Evolutionary conservation across 805 yeast species (phyloP).

Genomic region (Starmerella lactis-condensi): DNA sequence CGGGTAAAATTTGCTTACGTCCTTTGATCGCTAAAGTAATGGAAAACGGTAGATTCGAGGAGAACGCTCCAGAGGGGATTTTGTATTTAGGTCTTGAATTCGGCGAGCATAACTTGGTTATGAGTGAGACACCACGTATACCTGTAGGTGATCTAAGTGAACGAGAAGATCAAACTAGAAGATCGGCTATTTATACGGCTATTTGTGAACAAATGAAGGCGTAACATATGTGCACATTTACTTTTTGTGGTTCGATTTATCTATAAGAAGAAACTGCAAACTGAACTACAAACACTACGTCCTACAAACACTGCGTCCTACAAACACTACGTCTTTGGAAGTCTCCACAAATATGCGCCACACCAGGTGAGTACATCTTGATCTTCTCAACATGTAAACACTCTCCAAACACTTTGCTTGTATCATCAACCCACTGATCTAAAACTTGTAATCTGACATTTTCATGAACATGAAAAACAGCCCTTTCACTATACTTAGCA

Average conservation of each 20-base stretch:
- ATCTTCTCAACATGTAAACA: slow-evolving; percentile 39
- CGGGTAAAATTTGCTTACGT: slow-evolving; percentile 50
- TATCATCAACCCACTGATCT: slow-evolving; percentile 19
- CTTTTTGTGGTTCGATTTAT: too few relatives aligned
- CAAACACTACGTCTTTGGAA: slow-evolving; percentile 12
- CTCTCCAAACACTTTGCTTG: slow-evolving; percentile 13
- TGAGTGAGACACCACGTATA: too few relatives aligned
- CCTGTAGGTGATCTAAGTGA: slow-evolving; percentile 10
- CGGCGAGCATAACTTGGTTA: slow-evolving; percentile 12
- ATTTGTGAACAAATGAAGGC: slow-evolving; percentile 12
- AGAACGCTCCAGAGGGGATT: slow-evolving; percentile 16
- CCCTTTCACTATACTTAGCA: slow-evolving; percentile 4
- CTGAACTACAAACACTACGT: background rate
- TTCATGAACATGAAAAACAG: slow-evolving; percentile 48
- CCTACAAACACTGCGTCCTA: too few relatives aligned
- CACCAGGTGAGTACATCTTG: slow-evolving; percentile 75
- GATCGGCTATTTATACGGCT: slow-evolving; percentile 18
- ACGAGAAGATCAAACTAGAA: slow-evolving; percentile 16
- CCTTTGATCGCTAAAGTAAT: slow-evolving; percentile 39
- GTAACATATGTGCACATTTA: slow-evolving; percentile 1
- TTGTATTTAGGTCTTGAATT: slow-evolving; percentile 11
- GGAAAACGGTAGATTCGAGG: slow-evolving; percentile 10
- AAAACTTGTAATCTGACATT: slow-evolving; percentile 37
- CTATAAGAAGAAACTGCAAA: too few relatives aligned
- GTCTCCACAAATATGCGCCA: slow-evolving; percentile 57